A percentile compares a stretch with the other conserved stretches of the same genome.
Conservation (phyloP, 805 yeast genomes). For the Candida quercuum region DNA sequence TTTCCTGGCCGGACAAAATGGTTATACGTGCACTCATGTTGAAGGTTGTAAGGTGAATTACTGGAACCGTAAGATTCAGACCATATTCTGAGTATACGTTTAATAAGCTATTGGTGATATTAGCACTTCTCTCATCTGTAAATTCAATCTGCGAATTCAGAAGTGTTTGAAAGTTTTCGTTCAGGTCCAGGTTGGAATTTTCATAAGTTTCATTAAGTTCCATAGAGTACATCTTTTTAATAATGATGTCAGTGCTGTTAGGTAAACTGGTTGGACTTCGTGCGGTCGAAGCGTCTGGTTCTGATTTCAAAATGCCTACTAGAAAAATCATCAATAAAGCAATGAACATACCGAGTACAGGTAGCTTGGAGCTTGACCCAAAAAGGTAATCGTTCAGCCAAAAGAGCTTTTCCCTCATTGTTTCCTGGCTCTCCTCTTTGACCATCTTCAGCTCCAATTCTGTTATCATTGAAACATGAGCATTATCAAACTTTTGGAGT, state of each 20-base stretch:
- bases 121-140: background rate
- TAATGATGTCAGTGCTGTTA: no score
- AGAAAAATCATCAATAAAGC: background rate
- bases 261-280: background rate
- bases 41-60: no score
- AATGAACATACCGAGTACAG: background rate
- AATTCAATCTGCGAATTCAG: background rate
- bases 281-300: background rate
- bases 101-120: background rate
- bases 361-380: conserved; percentile 2
- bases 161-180: background rate
- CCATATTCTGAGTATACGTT: background rate
- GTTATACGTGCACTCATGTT: no score
- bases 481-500: conserved; percentile 1
- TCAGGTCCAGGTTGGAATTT: background rate
- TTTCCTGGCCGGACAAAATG: no score
- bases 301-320: background rate
- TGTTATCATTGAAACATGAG: conserved; percentile 2
- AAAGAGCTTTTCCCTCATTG: background rate
- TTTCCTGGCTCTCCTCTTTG: background rate
- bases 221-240: background rate
- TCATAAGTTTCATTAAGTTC: background rate
- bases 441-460: background rate
- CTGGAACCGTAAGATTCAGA: no score
- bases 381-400: conserved; percentile 4